Conservation (phyloP, 305 asterid genomes). For the Withania somnifera region DNA sequence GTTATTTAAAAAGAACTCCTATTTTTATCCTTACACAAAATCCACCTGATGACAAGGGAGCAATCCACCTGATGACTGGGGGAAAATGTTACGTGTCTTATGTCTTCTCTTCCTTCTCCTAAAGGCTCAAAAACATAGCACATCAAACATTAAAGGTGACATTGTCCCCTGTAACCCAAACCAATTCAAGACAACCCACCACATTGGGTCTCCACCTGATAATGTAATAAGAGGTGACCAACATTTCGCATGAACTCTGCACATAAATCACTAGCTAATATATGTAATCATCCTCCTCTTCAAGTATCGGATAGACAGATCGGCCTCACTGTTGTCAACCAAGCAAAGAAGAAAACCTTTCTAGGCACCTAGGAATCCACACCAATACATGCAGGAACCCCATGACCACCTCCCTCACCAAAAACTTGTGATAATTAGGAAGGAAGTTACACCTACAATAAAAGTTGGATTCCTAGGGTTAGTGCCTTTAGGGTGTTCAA, state of each 20-base stretch:
- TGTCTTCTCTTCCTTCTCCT: background rate
- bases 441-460: background rate
- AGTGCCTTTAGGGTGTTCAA: no score
- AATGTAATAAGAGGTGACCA: background rate
- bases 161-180: background rate
- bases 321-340: background rate
- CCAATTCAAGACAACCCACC: background rate
- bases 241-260: background rate
- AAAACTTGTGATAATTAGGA: background rate
- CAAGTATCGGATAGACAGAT: background rate
- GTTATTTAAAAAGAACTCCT: background rate
- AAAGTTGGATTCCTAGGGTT: background rate
- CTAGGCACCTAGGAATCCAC: background rate
- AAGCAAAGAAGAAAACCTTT: background rate
- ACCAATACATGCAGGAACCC: background rate
- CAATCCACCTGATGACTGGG: background rate
- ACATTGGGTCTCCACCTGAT: background rate
- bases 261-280: background rate
- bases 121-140: background rate
- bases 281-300: background rate
- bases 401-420: background rate
- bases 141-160: background rate
- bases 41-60: background rate
- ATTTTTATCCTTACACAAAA: background rate
- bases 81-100: background rate